Conservation (phyloP, 139 green algal genomes). For the Axilococcus clingmanii region DNA sequence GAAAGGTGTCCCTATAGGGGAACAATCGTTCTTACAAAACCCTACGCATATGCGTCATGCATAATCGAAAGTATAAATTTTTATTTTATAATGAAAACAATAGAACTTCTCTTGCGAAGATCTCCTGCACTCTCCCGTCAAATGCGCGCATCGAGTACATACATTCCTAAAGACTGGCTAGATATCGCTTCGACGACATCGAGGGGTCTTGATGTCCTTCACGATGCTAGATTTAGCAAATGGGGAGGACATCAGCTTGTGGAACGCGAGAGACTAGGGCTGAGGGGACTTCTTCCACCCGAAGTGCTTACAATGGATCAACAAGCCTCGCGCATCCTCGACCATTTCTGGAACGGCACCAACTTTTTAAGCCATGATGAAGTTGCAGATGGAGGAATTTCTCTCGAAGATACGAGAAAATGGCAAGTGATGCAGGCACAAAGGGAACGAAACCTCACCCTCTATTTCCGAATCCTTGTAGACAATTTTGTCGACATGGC, state of each 20-base stretch:
- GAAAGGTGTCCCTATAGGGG: too few species aligned
- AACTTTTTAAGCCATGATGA: conserved; percentile 16
- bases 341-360: conserved; percentile 35
- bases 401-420: conserved; percentile 47
- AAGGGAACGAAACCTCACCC: conserved; percentile 90
- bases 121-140: too few species aligned
- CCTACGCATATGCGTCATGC: too few species aligned
- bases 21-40: too few species aligned
- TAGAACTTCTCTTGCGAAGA: too few species aligned
- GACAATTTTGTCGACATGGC: conserved; percentile 77
- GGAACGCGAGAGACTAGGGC: conserved; percentile 77
- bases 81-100: too few species aligned
- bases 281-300: conserved; percentile 82
- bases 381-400: conserved; percentile 48
- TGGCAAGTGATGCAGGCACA: conserved; percentile 67
- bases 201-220: conserved; percentile 18
- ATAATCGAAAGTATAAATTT: too few species aligned
- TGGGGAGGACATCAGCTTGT: conserved; percentile 66
- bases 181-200: conserved; percentile 6
- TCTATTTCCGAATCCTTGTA: conserved; percentile 76
- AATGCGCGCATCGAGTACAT: conserved; percentile 2
- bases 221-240: conserved; percentile 29
- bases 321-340: conserved; percentile 56
- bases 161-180: conserved; percentile 12
- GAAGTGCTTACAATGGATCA: conserved; percentile 40